Conservation (phyloP, 2,329 filamentous ascomycete species). For the Simplicillium aogashimaense region DNA sequence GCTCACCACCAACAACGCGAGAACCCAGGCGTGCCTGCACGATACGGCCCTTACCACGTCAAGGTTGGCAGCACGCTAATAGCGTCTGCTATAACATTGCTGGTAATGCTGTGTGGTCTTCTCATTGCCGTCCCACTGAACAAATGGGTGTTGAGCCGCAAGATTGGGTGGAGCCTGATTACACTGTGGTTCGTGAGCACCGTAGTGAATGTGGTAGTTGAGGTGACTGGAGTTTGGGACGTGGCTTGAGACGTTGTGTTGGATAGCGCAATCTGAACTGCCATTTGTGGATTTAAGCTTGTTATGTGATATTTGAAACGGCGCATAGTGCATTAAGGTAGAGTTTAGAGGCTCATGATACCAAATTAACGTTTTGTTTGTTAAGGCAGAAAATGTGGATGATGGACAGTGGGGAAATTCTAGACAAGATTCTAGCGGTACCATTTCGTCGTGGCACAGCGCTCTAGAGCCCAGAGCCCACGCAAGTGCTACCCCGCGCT, state of each 20-base stretch:
- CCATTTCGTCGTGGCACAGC: too few relatives aligned
- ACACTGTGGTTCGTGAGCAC: slow-evolving; percentile 75
- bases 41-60: slow-evolving; percentile 72
- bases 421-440: too few relatives aligned
- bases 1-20: slow-evolving; percentile 56
- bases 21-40: slow-evolving; percentile 53
- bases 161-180: slow-evolving; percentile 74
- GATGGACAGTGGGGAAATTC: too few relatives aligned
- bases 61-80: slow-evolving; percentile 77
- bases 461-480: too few relatives aligned
- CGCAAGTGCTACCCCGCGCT: too few relatives aligned
- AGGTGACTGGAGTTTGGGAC: slow-evolving; percentile 51
- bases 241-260: slow-evolving; percentile 11
- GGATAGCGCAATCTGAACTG: not conserved
- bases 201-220: slow-evolving; percentile 68
- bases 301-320: not conserved
- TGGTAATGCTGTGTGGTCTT: slow-evolving; percentile 69
- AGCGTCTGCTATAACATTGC: slow-evolving; percentile 73
- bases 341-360: too few relatives aligned
- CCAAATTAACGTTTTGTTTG: too few relatives aligned
- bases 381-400: too few relatives aligned
- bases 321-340: too few relatives aligned
- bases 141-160: slow-evolving; percentile 73
- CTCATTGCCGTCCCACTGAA: slow-evolving; percentile 76
- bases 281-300: not conserved